These are phyloP conservation scores for Tricholoma sp. DNA, from an alignment of 768 basidiomycete species.

Conservation along the genomic window DNA sequence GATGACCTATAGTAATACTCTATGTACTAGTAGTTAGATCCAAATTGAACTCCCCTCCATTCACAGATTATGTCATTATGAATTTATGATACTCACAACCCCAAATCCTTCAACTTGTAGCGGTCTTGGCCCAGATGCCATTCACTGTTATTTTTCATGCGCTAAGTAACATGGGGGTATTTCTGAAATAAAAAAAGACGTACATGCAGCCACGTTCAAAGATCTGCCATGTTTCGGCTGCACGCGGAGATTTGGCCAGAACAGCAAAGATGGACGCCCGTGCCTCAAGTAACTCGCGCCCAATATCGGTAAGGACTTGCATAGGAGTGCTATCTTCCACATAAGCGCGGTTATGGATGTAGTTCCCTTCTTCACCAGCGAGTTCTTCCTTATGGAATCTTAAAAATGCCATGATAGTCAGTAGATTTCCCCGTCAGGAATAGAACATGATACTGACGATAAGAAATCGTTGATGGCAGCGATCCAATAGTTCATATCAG, in stretches of 20 bases:
- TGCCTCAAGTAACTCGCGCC: slow-evolving; percentile 5
- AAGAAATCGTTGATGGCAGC: slow-evolving; percentile 16
- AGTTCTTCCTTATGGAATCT: slow-evolving; percentile 19
- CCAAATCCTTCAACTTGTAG: slow-evolving; percentile 4
- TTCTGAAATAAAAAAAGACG: neutral
- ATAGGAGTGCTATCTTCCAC: slow-evolving; percentile 6
- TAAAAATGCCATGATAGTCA: neutral
- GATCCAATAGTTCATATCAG: slow-evolving; percentile 17
- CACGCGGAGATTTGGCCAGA: neutral
- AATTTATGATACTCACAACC: neutral
- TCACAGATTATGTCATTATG: too few species aligned
- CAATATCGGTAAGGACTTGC: slow-evolving; percentile 10
- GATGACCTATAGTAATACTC: too few species aligned
- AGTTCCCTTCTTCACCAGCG: slow-evolving; percentile 15
- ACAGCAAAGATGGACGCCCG: slow-evolving; percentile 5
- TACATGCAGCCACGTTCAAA: slow-evolving; percentile 13
- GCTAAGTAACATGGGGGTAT: neutral
- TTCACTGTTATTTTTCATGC: neutral
- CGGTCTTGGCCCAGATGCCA: slow-evolving; percentile 9
- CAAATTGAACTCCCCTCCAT: too few species aligned
- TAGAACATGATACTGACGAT: slow-evolving; percentile 11
- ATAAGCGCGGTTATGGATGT: slow-evolving; percentile 13
- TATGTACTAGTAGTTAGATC: too few species aligned
- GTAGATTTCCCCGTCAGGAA: neutral
- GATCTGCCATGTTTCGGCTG: slow-evolving; percentile 4